Percentiles rank a stretch among this genome's conserved stretches.
Evolutionary conservation across 345 rosid species (phyloP).

Genomic region (Cardiospermum halicacabum): DNA sequence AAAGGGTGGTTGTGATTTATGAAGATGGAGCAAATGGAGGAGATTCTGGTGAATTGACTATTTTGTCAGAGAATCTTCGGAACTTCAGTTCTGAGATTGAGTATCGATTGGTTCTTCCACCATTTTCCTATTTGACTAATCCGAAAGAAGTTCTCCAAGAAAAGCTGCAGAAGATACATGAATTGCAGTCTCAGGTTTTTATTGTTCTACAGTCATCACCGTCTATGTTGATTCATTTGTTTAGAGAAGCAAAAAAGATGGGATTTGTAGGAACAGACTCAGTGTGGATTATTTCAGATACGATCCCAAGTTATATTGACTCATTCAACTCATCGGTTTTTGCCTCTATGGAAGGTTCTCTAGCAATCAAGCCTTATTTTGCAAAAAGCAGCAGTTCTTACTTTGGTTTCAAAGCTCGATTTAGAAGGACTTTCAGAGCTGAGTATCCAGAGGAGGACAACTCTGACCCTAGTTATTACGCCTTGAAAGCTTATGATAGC

Average conservation of each 20-base stretch:
- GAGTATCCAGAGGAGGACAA: slow-evolving; percentile 24
- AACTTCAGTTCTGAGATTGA: slow-evolving; percentile 33
- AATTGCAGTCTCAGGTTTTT: slow-evolving; percentile 33
- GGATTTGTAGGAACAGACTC: slow-evolving; percentile 37
- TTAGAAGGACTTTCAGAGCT: slow-evolving; percentile 12
- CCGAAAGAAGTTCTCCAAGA: slow-evolving; percentile 18
- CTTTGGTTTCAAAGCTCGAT: slow-evolving; percentile 21
- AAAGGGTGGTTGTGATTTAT: slow-evolving; percentile 29
- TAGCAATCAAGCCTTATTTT: slow-evolving; percentile 36
- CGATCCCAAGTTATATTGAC: slow-evolving; percentile 29
- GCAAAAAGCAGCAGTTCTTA: slow-evolving; percentile 12
- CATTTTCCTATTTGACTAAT: slow-evolving; percentile 22
- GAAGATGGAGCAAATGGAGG: slow-evolving; percentile 34
- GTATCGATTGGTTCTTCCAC: slow-evolving; percentile 34
- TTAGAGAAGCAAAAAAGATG: slow-evolving; percentile 33
- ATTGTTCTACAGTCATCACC: slow-evolving; percentile 41
- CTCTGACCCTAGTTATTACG: slow-evolving; percentile 31
- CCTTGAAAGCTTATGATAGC: slow-evolving; percentile 40
- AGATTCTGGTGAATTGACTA: slow-evolving; percentile 24
- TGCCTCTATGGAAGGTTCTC: slow-evolving; percentile 40
- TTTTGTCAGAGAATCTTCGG: slow-evolving; percentile 29
- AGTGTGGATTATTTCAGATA: slow-evolving; percentile 38
- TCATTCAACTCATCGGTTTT: slow-evolving; percentile 31
- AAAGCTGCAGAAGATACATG: slow-evolving; percentile 21
- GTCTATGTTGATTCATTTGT: slow-evolving; percentile 26